Base-by-base conservation (phyloP, 495 filamentous ascomycete species). In the Penicillium antarcticum region DNA sequence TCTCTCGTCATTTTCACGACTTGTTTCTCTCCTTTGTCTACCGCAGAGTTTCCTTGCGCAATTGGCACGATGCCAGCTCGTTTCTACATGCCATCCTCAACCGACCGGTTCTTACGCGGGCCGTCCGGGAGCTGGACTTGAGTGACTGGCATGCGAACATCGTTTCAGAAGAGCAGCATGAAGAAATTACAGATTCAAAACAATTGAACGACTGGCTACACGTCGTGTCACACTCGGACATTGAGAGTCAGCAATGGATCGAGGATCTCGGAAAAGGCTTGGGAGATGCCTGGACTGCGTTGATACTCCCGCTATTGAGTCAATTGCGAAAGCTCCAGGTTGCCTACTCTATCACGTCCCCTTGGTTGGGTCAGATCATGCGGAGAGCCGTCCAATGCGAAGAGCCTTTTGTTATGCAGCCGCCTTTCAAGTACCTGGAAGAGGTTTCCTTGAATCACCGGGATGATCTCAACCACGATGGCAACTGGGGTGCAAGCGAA, bases 251-350 rank as follows among this genome's bases (percentile, higher is more conserved):
- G 5, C 51, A 54, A 47, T 72, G 69, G 67, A 42, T 40, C 14
- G 35, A 62, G 38, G 51, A 58, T 42, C 63, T 72, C 24, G 41
- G 37, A 1, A 16, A 54, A 5, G 63, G 62, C 5, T 38, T 55
- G 0, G 58, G 51, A 11, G 67, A 72, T 24, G 60, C 66, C 2
- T 72, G 69, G 69, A 59, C 63, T 33, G 67, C 67, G 0, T 52
- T 68, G 26, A 46, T 62, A 19, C 42, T 70, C 5, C 62, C 67
- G 0, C 23, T 67, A n/a, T 51, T 60, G 16, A 59, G 19, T 38
- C 68, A 70, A n/a, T 34, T 72, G 6, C 33, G 55, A 35, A 49
- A 55, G 16, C 63, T 70, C 9, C 56, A 52, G 2, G 18, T 72
- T 37, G 41, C 50, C 1, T 66, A 68, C 37, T 57, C 58, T 2